phyloP scores from a whole-genome alignment of 176 grass and related monocot species.

The Musa acuminata region DNA sequence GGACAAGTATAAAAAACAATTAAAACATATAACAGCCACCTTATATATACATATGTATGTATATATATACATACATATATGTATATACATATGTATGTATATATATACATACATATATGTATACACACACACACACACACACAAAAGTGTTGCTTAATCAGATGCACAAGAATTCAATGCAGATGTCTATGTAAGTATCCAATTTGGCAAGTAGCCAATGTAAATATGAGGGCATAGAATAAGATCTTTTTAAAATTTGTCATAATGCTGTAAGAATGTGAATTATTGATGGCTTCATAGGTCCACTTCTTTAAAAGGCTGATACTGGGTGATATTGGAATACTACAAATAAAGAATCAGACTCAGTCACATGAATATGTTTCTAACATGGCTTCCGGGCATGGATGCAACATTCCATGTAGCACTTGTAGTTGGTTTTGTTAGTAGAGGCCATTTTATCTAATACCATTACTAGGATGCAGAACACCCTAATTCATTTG shows the following conservation, averaged over 20 bases:
- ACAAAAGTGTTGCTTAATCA: too few species aligned
- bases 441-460: neutral
- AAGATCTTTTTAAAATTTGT: neutral
- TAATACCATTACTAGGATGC: neutral
- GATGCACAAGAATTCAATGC: too few species aligned
- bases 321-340: neutral
- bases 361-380: neutral
- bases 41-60: too few species aligned
- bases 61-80: too few species aligned
- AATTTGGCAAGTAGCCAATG: neutral
- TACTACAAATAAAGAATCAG: neutral
- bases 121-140: too few species aligned
- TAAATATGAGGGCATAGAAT: neutral
- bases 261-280: too few species aligned
- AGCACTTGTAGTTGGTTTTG: neutral
- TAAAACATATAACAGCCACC: neutral
- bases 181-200: neutral
- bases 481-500: neutral
- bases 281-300: too few species aligned
- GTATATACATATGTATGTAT: too few species aligned
- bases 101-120: too few species aligned
- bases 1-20: slow-evolving; percentile 7
- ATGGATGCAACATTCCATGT: neutral
- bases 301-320: neutral
- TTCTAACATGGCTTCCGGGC: neutral